phyloP scores from a whole-genome alignment of 768 basidiomycete species.

The Galerina marginata region DNA sequence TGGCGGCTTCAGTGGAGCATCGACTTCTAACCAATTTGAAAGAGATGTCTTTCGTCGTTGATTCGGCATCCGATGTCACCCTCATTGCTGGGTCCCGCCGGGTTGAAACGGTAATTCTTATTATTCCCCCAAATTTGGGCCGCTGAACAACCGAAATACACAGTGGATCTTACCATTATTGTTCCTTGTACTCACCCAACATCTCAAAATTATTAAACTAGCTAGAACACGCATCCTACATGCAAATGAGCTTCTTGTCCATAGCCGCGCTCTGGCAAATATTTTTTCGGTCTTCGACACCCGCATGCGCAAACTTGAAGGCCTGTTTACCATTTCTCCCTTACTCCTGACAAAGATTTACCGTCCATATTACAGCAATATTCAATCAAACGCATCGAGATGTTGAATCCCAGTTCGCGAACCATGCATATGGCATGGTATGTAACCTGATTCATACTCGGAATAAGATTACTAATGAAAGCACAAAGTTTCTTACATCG shows the following conservation, averaged over 20 bases:
- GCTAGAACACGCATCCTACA: slow-evolving; percentile 3
- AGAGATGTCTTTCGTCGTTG: slow-evolving; percentile 19
- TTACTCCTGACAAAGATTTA: background rate
- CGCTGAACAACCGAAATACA: background rate
- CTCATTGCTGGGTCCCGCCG: slow-evolving; percentile 21
- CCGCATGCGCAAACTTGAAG: slow-evolving; percentile 11
- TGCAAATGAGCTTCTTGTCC: slow-evolving; percentile 4
- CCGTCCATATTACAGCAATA: background rate
- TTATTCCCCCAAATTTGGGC: background rate
- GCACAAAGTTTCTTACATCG: slow-evolving; percentile 13
- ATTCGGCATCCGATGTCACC: slow-evolving; percentile 21
- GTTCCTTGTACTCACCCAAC: slow-evolving; percentile 21
- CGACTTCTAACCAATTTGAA: slow-evolving; percentile 19
- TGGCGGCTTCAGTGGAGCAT: slow-evolving; percentile 12
- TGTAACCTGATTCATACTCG: background rate
- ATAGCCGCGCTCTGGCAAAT: slow-evolving; percentile 3
- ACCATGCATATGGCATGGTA: slow-evolving; percentile 24
- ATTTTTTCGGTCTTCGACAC: slow-evolving; percentile 16
- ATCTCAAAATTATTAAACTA: slow-evolving; percentile 17
- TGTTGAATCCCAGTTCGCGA: slow-evolving; percentile 14
- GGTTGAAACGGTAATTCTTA: slow-evolving; percentile 23
- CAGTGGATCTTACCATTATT: slow-evolving; percentile 27
- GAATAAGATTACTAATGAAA: background rate
- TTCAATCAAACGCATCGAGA: slow-evolving; percentile 15
- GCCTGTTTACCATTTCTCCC: background rate